Base-by-base conservation (phyloP, 306 rosid species). In the Lathyrus oleraceus region DNA sequence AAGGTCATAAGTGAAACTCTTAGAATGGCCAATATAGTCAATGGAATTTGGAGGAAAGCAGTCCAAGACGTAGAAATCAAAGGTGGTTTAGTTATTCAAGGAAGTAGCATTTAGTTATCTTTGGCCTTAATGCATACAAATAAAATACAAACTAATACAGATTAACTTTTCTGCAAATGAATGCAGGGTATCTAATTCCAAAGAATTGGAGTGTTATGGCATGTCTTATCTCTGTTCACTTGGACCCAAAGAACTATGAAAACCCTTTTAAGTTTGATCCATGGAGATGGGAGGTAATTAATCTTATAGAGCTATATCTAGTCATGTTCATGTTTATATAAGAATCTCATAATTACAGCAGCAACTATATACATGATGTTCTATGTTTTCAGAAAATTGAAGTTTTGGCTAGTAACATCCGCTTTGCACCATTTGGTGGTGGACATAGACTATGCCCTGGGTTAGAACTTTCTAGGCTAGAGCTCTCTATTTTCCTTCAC, bases 371-470 rank as follows among this genome's bases (percentile, higher is more conserved):
- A 58, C 45, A 0, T 16, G 5, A 23, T 65, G 53, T 17, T 28
- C 6, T 60, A 17, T 62, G 36, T 20, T 28, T 57, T 71, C 61
- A 82, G 86, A 76, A 79, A 62, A 71, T 66, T 53, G 81, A 72
- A 79, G 70, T 73, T 72, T 81, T 73, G 47, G 75, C 71, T 21
- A 76, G 78, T 42, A 87, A 80, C 61, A 86, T 59, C 20, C 69
- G 49, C 59, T 90, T 81, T 39, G 79, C 92, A 38, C 99, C 99
- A 38, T 94, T 94, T 69, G 99, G 99, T 2, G 96, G 97, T 16
- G 99, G 99, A 67, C 87, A 84, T 74, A 84, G 99, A 79, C 79
- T 94, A 52, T 94, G 99, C 54, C 99, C 99, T 23, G 99, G 99
- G 20, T 71, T 87, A 65, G 99, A 94, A 70, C 85, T 91, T 20